Evolutionary conservation across 768 basidiomycete species (phyloP).

Genomic region (Boletus pseudopeckii): DNA sequence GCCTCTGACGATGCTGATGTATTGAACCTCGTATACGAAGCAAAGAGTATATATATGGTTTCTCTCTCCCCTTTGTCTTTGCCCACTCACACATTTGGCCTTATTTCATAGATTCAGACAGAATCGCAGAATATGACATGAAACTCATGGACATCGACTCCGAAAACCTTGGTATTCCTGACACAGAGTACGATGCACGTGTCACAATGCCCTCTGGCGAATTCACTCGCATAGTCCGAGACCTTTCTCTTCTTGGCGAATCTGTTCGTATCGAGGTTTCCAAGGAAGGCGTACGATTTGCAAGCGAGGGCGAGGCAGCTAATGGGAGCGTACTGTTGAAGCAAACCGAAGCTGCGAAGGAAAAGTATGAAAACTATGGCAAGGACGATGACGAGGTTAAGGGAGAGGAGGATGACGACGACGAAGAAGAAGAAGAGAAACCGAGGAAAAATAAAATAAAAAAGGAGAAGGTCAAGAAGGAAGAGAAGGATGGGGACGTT

Average conservation of each 20-base stretch:
- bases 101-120: slow-evolving; percentile 65
- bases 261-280: slow-evolving; percentile 92
- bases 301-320: slow-evolving; percentile 90
- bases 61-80: not conserved
- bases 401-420: slow-evolving; percentile 44
- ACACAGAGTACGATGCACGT: slow-evolving; percentile 94
- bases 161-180: slow-evolving; percentile 92
- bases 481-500: slow-evolving; percentile 40
- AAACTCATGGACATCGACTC: slow-evolving; percentile 99
- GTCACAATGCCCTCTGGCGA: slow-evolving; percentile 84
- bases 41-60: slow-evolving; percentile 59
- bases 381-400: slow-evolving; percentile 41
- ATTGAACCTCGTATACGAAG: slow-evolving; percentile 86
- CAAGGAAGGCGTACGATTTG: slow-evolving; percentile 94
- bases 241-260: slow-evolving; percentile 88
- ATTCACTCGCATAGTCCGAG: slow-evolving; percentile 90
- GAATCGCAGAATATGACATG: slow-evolving; percentile 97
- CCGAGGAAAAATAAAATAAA: slow-evolving; percentile 29
- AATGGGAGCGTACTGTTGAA: slow-evolving; percentile 84
- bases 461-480: slow-evolving; percentile 41
- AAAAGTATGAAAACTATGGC: slow-evolving; percentile 39
- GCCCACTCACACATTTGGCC: not conserved
- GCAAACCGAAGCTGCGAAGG: slow-evolving; percentile 56
- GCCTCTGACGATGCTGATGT: slow-evolving; percentile 89
- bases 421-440: slow-evolving; percentile 24